phyloP scores from a whole-genome alignment of 1,139 yeast species.

The Nakaseomyces uthaithaninus region DNA sequence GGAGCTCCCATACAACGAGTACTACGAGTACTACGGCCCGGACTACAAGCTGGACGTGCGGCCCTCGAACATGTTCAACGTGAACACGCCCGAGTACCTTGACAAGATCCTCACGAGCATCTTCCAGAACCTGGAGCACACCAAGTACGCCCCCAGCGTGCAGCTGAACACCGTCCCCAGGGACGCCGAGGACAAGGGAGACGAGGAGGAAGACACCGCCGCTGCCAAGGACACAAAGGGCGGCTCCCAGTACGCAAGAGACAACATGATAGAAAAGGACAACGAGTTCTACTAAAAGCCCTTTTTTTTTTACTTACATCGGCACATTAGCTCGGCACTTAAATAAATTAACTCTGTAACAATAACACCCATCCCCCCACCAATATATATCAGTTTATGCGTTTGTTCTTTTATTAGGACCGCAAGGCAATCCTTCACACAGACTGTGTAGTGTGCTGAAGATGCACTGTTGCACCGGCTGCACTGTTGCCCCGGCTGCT shows the following conservation, averaged over 20 bases:
- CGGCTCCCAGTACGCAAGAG: constrained; percentile 80
- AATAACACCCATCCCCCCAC: no score
- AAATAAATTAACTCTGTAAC: no score
- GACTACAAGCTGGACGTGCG: constrained; percentile 89
- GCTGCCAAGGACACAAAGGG: constrained; percentile 83
- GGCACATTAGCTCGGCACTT: no score
- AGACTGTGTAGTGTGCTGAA: no score
- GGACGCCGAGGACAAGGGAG: constrained; percentile 78
- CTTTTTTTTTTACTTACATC: no score
- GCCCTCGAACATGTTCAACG: constrained; percentile 94
- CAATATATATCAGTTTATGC: no score
- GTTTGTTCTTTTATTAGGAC: no score
- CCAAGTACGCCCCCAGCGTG: constrained; percentile 92
- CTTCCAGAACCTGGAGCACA: constrained; percentile 68
- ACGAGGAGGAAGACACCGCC: constrained; percentile 65
- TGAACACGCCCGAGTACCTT: constrained; percentile 86
- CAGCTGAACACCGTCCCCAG: constrained; percentile 86
- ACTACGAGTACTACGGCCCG: constrained; percentile 95
- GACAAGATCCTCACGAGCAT: constrained; percentile 78
- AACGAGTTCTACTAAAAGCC: constrained; percentile 49
- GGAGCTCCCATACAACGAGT: constrained; percentile 91
- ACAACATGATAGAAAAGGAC: constrained; percentile 56
- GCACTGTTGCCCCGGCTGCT: no score
- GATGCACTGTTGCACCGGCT: no score
- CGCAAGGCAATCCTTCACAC: no score